phyloP scores from a whole-genome alignment of 2,329 filamentous ascomycete species.

The Clonostachys chloroleuca region DNA sequence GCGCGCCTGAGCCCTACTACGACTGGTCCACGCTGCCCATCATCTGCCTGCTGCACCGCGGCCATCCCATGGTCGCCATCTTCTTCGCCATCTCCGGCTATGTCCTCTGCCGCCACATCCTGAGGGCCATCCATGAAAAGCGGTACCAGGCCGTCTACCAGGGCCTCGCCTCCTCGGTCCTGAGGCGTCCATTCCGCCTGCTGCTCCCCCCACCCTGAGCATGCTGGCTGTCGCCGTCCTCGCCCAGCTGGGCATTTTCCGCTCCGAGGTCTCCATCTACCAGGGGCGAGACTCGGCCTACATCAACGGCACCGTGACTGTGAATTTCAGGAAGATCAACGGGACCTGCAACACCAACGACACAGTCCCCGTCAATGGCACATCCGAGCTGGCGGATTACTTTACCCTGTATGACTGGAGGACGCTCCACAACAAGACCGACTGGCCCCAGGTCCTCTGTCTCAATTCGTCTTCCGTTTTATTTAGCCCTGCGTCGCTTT shows the following conservation, averaged over 20 bases:
- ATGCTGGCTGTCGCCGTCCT: slow-evolving; percentile 31
- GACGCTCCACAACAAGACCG: slow-evolving; percentile 21
- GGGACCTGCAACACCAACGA: slow-evolving; percentile 17
- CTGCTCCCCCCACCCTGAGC: slow-evolving; percentile 33
- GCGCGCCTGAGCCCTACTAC: slow-evolving; percentile 24
- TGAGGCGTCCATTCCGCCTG: slow-evolving; percentile 30
- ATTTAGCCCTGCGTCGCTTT: slow-evolving; percentile 20
- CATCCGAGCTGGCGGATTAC: slow-evolving; percentile 17
- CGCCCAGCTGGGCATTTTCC: slow-evolving; percentile 28
- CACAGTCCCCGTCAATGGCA: slow-evolving; percentile 15
- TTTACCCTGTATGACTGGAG: slow-evolving; percentile 16
- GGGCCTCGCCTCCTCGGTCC: slow-evolving; percentile 27
- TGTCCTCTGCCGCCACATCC: slow-evolving; percentile 29
- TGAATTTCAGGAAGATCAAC: slow-evolving; percentile 5
- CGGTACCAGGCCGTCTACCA: slow-evolving; percentile 26
- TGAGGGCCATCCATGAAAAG: slow-evolving; percentile 27
- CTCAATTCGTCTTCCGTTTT: slow-evolving; percentile 20
- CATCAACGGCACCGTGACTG: slow-evolving; percentile 30
- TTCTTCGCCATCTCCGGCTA: slow-evolving; percentile 39
- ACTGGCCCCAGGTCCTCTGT: slow-evolving; percentile 17
- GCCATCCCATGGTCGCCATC: slow-evolving; percentile 33
- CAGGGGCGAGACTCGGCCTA: slow-evolving; percentile 28
- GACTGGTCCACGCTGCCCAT: slow-evolving; percentile 28
- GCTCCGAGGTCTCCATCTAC: slow-evolving; percentile 24
- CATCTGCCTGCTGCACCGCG: slow-evolving; percentile 30